Evolutionary conservation across 108 stramenopile species (phyloP), one percentile per base, ranked within the genome.

Genomic region (Fragilaria radians): DNA sequence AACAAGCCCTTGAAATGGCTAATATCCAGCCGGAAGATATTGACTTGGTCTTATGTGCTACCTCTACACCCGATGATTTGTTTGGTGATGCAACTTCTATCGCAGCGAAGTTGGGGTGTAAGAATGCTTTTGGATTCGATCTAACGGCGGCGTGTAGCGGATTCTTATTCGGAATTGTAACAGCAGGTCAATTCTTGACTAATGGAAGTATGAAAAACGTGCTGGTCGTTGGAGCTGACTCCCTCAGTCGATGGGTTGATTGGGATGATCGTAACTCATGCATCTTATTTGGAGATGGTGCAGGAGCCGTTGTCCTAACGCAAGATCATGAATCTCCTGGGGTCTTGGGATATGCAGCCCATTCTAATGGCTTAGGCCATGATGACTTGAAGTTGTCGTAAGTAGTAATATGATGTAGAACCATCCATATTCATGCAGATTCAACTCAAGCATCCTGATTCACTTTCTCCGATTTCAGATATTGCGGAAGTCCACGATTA

Each of bases 231-330:
- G 97, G 97, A 27, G 88, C 92, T 11, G 97, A 97, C 76, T 95
- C 97, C 9, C 59, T 97, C 14, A 82, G 78, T 29, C 77, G 97
- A 62, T 94, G 89, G 89, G 87, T 95, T 1, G 97, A 98, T 74
- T 98, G 97, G 97, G 90, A 88, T 51, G 95, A 98, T 70, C 77
- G 97, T 28, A 95, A 95, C 74, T 62, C 81, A 2, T 96, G 95
- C 59, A 98, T 98, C 52, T 66, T 98, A 23, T 98, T 98, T 74
- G 97, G 97, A 23, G 97, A 98, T 77, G 97, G 95, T 4, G 94
- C 95, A 1, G 97, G 95, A 1, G 97, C 97, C n/a, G 84, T 94
- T 84, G 94, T 97, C 14, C 34, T 96, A 11, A 48, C 57, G 29
- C 32, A 71, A 25, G 78, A 66, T n/a, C 77, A 68, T 1, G 78